These are phyloP conservation scores for Capsicum chinense DNA, from an alignment of 257 asterid species.

Conservation along the genomic window DNA sequence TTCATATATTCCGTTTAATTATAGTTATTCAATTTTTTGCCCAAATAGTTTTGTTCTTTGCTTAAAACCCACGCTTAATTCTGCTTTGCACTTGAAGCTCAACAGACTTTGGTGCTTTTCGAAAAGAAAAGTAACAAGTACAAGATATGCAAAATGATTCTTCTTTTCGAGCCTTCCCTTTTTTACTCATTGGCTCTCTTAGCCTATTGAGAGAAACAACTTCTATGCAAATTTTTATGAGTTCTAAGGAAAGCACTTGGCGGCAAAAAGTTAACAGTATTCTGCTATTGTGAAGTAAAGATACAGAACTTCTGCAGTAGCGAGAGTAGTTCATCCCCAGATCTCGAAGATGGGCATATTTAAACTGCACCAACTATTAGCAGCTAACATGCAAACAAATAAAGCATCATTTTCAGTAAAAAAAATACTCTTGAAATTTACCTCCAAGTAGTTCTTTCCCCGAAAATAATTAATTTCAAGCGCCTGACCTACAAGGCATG, in stretches of 20 bases:
- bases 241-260: not conserved
- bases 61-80: not conserved
- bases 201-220: not conserved
- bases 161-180: not conserved
- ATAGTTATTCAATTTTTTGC: not conserved
- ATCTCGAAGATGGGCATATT: not conserved
- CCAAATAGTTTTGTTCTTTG: not conserved
- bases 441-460: conserved; percentile 98
- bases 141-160: not conserved
- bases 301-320: not conserved
- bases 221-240: not conserved
- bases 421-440: conserved; percentile 33
- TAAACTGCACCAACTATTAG: not conserved
- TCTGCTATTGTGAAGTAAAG: not conserved
- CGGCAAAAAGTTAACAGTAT: not conserved
- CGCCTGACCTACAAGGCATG: conserved; percentile 86
- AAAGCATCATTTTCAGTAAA: not conserved
- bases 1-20: too few species aligned
- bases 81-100: not conserved
- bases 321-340: conserved; percentile 3
- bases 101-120: too few species aligned
- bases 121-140: not conserved
- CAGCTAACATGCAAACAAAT: not conserved
- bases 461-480: conserved; percentile 76
- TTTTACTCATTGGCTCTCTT: not conserved